These are phyloP conservation scores for Trichoderma sp. DNA, from an alignment of 2,329 filamentous ascomycete species.

Conservation along the genomic window DNA sequence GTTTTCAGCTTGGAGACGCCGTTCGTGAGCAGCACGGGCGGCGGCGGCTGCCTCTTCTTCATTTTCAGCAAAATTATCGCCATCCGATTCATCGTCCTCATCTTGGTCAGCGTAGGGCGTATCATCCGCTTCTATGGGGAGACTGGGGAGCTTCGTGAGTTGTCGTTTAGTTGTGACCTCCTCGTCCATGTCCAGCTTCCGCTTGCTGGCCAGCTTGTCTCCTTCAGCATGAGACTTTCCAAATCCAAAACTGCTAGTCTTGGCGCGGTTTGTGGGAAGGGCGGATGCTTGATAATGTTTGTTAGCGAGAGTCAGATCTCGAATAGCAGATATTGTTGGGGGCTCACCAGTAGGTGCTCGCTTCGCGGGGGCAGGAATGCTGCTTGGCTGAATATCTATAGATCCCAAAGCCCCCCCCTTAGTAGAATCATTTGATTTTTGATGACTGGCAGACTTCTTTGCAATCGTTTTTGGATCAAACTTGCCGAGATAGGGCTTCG, in stretches of 20 bases:
- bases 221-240: conserved; percentile 65
- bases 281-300: conserved; percentile 46
- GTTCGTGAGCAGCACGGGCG: conserved; percentile 80
- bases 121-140: conserved; percentile 66
- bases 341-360: conserved; percentile 41
- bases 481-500: conserved; percentile 70
- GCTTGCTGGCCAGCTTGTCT: conserved; percentile 69
- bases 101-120: conserved; percentile 63
- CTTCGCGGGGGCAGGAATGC: conserved; percentile 37
- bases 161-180: conserved; percentile 86
- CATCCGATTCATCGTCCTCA: conserved; percentile 72
- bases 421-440: conserved; percentile 56
- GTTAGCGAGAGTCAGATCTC: conserved; percentile 31
- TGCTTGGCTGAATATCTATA: conserved; percentile 45
- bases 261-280: conserved; percentile 67
- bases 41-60: conserved; percentile 89
- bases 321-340: conserved; percentile 24
- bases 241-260: conserved; percentile 83
- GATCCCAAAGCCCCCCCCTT: conserved; percentile 50
- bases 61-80: conserved; percentile 74
- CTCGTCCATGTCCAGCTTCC: conserved; percentile 81
- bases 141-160: conserved; percentile 83
- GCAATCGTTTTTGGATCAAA: conserved; percentile 85
- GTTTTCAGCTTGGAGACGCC: conserved; percentile 61
- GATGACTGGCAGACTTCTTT: conserved; percentile 70